Evolutionary conservation across 2,329 filamentous ascomycete genomes (phyloP).

Genomic region (Talaromyces rugulosus): DNA sequence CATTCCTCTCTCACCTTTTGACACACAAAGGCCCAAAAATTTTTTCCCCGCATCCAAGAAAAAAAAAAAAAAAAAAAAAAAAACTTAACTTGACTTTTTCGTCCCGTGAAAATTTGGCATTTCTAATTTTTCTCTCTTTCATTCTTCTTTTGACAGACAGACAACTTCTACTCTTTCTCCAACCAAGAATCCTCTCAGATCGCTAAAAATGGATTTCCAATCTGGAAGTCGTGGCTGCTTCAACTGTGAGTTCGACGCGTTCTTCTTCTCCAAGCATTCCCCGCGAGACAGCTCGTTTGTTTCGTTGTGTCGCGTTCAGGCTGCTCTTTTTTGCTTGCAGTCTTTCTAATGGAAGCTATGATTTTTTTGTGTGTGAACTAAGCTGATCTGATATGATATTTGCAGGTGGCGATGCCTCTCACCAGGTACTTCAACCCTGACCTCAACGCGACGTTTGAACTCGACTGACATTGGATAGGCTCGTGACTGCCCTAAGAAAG

Average conservation of each 20-base stretch:
- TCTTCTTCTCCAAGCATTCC: background rate
- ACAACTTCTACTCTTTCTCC: background rate
- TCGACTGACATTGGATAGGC: conserved; percentile 49
- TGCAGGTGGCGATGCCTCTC: conserved; percentile 66
- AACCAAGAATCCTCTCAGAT: background rate
- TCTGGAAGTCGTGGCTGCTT: conserved; percentile 52
- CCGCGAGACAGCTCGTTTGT: no score
- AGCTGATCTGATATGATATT: background rate
- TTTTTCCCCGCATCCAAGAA: background rate
- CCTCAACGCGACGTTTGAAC: background rate
- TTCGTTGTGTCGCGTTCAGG: no score
- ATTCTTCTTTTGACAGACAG: background rate
- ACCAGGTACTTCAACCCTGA: conserved; percentile 59
- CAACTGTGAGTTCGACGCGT: conserved; percentile 49
- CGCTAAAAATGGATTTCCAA: conserved; percentile 47
- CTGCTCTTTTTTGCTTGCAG: background rate
- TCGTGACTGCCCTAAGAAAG: conserved; percentile 81
- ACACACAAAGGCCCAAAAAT: background rate
- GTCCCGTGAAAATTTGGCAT: background rate
- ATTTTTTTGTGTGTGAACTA: no score
- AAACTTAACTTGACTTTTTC: background rate
- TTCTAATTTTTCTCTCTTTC: background rate
- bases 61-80: background rate
- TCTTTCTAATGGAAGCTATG: background rate
- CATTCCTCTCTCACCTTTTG: background rate